Evolutionary conservation across 2,329 filamentous ascomycete genomes (phyloP).

Genomic region (Colletotrichum salicis): DNA sequence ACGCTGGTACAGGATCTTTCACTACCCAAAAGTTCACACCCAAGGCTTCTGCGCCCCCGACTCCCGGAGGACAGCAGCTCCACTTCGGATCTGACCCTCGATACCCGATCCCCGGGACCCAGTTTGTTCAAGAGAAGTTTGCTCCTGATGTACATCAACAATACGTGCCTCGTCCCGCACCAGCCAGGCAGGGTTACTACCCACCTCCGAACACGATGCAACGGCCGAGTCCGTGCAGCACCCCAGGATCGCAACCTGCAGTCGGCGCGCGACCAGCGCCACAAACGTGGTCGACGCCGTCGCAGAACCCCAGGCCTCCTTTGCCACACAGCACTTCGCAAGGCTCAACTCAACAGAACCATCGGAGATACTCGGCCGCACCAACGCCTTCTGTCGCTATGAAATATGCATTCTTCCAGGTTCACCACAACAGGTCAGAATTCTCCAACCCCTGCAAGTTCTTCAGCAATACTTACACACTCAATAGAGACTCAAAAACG

Average conservation of each 20-base stretch:
- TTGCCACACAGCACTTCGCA: conserved; percentile 1
- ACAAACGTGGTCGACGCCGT: conserved; percentile 20
- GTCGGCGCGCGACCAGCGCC: conserved; percentile 4
- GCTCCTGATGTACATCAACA: conserved; percentile 32
- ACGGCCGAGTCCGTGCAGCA: conserved; percentile 16
- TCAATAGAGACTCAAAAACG: conserved; percentile 60
- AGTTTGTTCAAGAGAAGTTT: conserved; percentile 42
- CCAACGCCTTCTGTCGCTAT: conserved; percentile 52
- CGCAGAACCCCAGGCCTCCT: conserved; percentile 10
- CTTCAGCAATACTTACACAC: conserved; percentile 34
- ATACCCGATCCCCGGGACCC: conserved; percentile 36
- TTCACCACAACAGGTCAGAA: conserved; percentile 67
- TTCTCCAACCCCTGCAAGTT: neutral
- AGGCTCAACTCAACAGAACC: conserved; percentile 29
- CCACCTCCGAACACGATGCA: conserved; percentile 1
- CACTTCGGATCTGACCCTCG: conserved; percentile 44
- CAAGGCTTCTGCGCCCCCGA: conserved; percentile 40
- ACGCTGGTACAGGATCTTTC: conserved; percentile 41
- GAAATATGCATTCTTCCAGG: conserved; percentile 69
- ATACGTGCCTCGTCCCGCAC: neutral
- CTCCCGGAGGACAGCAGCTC: conserved; percentile 41
- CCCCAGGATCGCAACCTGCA: conserved; percentile 21
- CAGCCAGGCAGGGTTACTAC: conserved; percentile 5
- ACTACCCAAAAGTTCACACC: conserved; percentile 50
- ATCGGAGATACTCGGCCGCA: conserved; percentile 34